phyloP scores from a whole-genome alignment of 2,329 filamentous ascomycete genomes.

The Didymella arachidicola region DNA sequence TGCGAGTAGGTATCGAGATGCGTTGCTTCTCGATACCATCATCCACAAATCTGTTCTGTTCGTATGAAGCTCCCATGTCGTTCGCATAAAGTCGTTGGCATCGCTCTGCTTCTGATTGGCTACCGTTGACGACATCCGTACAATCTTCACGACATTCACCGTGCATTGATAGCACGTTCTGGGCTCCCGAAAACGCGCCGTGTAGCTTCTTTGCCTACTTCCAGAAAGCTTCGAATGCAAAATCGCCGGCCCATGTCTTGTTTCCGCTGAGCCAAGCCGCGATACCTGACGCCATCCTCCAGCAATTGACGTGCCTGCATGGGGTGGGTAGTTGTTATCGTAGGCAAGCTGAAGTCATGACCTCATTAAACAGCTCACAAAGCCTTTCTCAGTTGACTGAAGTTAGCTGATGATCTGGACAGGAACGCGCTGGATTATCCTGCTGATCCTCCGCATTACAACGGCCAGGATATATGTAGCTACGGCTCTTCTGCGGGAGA shows the following conservation, averaged over 20 bases:
- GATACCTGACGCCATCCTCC: conserved; percentile 29
- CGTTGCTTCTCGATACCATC: no score
- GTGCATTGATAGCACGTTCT: conserved; percentile 6
- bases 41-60: not conserved
- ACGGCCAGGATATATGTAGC: not conserved
- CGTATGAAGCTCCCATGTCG: not conserved
- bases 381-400: not conserved
- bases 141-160: conserved; percentile 11
- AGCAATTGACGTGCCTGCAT: conserved; percentile 30
- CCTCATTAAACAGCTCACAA: not conserved
- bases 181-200: not conserved
- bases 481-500: not conserved
- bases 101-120: conserved; percentile 6
- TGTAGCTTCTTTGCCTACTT: not conserved
- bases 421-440: no score
- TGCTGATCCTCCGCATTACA: not conserved
- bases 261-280: conserved; percentile 21
- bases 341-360: not conserved
- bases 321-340: conserved; percentile 21
- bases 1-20: no score
- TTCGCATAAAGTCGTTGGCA: not conserved
- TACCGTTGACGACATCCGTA: conserved; percentile 17
- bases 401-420: not conserved
- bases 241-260: not conserved
- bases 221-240: not conserved